Percentiles rank a stretch among this genome's conserved stretches.
Evolutionary conservation across 2,329 filamentous ascomycete species (phyloP).

Genomic region (Colletotrichum sp.): DNA sequence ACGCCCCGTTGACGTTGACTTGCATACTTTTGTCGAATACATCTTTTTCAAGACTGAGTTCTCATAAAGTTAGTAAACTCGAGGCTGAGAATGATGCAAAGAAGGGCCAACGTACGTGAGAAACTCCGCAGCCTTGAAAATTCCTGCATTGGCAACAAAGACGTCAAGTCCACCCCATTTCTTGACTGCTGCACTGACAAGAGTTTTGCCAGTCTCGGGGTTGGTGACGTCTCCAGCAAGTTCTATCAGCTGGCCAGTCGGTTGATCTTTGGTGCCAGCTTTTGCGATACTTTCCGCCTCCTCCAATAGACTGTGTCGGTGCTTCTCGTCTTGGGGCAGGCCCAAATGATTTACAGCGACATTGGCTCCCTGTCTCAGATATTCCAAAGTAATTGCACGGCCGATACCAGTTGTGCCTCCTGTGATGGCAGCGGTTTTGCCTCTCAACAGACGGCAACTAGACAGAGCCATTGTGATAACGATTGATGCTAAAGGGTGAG

Average conservation of each 20-base stretch:
- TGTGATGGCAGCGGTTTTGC: constrained; percentile 70
- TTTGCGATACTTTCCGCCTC: constrained; percentile 38
- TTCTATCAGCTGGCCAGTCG: constrained; percentile 54
- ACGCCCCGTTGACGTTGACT: constrained; percentile 74
- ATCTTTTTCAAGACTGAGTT: constrained; percentile 57
- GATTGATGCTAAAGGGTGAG: neutral
- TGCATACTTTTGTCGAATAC: constrained; percentile 64
- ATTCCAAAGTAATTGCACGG: constrained; percentile 71
- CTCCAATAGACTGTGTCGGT: constrained; percentile 34
- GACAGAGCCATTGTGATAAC: neutral
- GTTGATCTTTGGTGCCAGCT: constrained; percentile 33
- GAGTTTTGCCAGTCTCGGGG: constrained; percentile 62
- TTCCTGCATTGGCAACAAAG: constrained; percentile 13
- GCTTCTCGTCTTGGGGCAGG: constrained; percentile 31
- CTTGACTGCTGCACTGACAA: constrained; percentile 41
- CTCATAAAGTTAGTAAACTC: constrained; percentile 19
- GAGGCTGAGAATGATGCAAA: neutral
- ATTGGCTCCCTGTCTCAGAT: constrained; percentile 66
- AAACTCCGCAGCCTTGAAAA: constrained; percentile 13
- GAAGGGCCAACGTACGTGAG: neutral
- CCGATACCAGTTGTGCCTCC: constrained; percentile 73
- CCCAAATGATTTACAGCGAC: constrained; percentile 69
- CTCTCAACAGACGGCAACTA: constrained; percentile 45
- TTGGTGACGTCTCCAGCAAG: constrained; percentile 69
- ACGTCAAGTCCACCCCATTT: constrained; percentile 54